Conservation (phyloP, 805 yeast genomes). For the Priceomyces haplophilus region DNA sequence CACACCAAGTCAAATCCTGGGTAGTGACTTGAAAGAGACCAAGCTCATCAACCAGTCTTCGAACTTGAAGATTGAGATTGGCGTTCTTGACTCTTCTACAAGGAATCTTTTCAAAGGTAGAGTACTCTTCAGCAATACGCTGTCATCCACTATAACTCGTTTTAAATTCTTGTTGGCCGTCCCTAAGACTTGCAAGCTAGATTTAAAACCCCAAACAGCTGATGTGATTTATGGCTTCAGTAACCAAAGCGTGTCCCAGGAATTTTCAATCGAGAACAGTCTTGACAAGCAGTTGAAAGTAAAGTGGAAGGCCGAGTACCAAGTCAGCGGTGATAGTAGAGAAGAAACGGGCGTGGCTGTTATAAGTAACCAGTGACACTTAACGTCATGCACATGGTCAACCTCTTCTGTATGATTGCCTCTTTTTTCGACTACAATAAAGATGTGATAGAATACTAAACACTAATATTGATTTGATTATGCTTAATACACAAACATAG, state of each 20-base stretch:
- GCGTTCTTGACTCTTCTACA: constrained; percentile 32
- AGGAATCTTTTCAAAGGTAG: constrained; percentile 39
- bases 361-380: constrained; percentile 15
- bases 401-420: no score
- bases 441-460: background rate
- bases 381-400: no score
- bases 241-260: constrained; percentile 53
- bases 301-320: constrained; percentile 70
- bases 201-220: constrained; percentile 60
- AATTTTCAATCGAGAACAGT: constrained; percentile 37
- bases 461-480: background rate
- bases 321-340: constrained; percentile 41
- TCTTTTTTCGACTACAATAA: background rate
- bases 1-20: constrained; percentile 26
- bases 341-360: constrained; percentile 58
- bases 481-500: background rate
- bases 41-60: constrained; percentile 42
- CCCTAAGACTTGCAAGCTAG: constrained; percentile 58
- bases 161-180: constrained; percentile 67
- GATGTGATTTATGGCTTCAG: constrained; percentile 48
- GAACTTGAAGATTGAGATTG: constrained; percentile 49
- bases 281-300: constrained; percentile 49
- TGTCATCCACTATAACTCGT: constrained; percentile 42
- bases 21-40: constrained; percentile 13
- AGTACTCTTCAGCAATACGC: constrained; percentile 51